Conservation (phyloP, 257 asterid species). For the Solanum lycopersicoides region DNA sequence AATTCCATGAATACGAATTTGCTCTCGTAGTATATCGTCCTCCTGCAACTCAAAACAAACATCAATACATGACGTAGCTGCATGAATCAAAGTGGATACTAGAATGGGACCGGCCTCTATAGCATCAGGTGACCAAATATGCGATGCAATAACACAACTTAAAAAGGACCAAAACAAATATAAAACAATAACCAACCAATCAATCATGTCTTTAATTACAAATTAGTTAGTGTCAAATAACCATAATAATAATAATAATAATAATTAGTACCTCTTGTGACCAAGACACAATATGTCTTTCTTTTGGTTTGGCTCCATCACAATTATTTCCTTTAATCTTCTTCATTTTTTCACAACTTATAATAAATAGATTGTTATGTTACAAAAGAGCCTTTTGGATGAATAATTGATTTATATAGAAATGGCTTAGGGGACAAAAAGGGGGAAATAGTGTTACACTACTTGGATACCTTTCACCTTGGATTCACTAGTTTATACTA, state of each 20-base stretch:
- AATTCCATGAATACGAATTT: slow-evolving; percentile 72
- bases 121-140: no score
- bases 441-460: slow-evolving; percentile 24
- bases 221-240: neutral
- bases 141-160: slow-evolving; percentile 6
- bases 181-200: no score
- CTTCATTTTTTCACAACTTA: slow-evolving; percentile 37
- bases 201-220: neutral
- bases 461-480: slow-evolving; percentile 25
- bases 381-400: slow-evolving; percentile 32
- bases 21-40: slow-evolving; percentile 90
- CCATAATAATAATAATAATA: neutral
- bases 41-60: slow-evolving; percentile 45
- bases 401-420: slow-evolving; percentile 38
- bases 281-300: slow-evolving; percentile 95
- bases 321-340: slow-evolving; percentile 11
- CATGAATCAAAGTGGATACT: no score
- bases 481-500: slow-evolving; percentile 16
- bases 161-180: neutral
- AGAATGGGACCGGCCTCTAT: no score
- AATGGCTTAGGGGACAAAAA: slow-evolving; percentile 8
- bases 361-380: slow-evolving; percentile 14
- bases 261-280: slow-evolving; percentile 62
- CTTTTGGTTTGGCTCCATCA: slow-evolving; percentile 43
- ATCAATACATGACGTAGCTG: neutral